Conservation (phyloP, 139 green algal species). For the Chlamydomonas incerta region DNA sequence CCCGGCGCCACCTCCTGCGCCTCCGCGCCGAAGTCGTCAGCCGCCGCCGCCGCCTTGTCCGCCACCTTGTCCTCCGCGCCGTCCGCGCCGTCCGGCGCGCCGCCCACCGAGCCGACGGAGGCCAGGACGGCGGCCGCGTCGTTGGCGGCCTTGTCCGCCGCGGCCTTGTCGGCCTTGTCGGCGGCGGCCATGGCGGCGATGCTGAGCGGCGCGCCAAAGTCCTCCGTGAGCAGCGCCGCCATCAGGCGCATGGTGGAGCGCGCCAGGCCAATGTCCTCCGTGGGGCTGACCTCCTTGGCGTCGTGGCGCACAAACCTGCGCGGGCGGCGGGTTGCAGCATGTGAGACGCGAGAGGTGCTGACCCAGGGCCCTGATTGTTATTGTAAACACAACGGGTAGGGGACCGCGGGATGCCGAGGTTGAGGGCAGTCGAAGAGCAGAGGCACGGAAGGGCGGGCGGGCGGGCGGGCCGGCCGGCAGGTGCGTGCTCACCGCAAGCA, state of each 20-base stretch:
- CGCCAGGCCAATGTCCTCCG: constrained; percentile 70
- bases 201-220: constrained; percentile 46
- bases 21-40: background rate
- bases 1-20: background rate
- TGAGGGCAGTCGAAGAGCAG: no score
- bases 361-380: no score
- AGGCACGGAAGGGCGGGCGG: no score
- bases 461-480: no score
- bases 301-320: constrained; percentile 69
- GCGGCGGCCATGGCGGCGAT: background rate
- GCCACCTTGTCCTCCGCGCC: background rate
- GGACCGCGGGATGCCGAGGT: no score
- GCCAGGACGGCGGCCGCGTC: background rate
- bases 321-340: no score
- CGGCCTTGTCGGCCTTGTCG: background rate
- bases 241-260: constrained; percentile 69
- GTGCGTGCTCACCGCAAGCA: constrained; percentile 57
- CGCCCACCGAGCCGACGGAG: background rate
- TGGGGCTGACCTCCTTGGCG: constrained; percentile 79
- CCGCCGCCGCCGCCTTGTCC: background rate
- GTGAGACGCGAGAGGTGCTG: no score
- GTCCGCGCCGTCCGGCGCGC: background rate
- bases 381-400: no score
- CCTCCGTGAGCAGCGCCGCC: constrained; percentile 55
- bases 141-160: background rate